Evolutionary conservation across 148 eudicot genomes (phyloP).

Genomic region (Rhododendron williamsianum): DNA sequence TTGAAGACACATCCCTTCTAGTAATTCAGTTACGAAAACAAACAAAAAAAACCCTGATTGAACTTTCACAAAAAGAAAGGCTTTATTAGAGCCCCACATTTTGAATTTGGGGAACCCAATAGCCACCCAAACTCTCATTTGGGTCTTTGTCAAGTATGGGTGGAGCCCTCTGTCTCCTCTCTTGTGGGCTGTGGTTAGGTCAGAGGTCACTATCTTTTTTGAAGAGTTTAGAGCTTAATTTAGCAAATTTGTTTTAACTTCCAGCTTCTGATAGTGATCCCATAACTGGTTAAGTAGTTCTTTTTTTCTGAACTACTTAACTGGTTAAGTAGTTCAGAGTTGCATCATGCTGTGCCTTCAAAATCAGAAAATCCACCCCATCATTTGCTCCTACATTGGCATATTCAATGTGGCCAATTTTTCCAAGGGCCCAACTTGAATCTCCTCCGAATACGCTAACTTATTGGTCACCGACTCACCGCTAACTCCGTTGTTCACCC

Average conservation of each 20-base stretch:
- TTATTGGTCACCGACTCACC: neutral
- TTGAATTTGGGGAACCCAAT: conserved; percentile 3
- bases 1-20: neutral
- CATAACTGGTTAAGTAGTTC: neutral
- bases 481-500: neutral
- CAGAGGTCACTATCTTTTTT: conserved; percentile 17
- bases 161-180: conserved; percentile 19
- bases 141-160: conserved; percentile 13
- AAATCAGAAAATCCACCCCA: neutral
- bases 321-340: neutral
- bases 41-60: conserved; percentile 15
- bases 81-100: conserved; percentile 8
- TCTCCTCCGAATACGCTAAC: neutral
- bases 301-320: no score
- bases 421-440: neutral
- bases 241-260: conserved; percentile 7
- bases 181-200: conserved; percentile 30
- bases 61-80: conserved; percentile 4
- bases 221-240: neutral
- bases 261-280: conserved; percentile 15
- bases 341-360: neutral
- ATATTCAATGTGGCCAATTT: neutral
- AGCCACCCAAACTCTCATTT: neutral
- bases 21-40: conserved; percentile 9
- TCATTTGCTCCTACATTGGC: neutral